Percentiles rank a stretch among this genome's conserved stretches.
These are phyloP conservation scores for Dactylonectria macrodidyma DNA, from an alignment of 2,329 filamentous ascomycete species.

Conservation along the genomic window DNA sequence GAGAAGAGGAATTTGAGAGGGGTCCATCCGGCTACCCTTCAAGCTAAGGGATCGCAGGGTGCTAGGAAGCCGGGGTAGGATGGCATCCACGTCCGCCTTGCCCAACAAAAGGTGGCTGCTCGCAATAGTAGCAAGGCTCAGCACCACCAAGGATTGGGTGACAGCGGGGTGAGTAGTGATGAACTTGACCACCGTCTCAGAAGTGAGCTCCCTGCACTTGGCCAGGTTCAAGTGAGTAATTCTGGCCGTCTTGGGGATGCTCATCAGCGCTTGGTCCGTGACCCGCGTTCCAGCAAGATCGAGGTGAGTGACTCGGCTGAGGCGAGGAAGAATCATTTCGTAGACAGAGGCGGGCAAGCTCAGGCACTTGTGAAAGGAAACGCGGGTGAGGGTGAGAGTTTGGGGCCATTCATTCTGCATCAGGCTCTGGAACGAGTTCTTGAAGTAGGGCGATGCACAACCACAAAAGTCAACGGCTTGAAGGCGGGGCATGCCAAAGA, in stretches of 20 bases:
- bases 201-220: slow-evolving; percentile 80
- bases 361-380: slow-evolving; percentile 86
- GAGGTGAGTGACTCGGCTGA: slow-evolving; percentile 79
- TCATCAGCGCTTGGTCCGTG: slow-evolving; percentile 78
- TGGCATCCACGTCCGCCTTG: slow-evolving; percentile 73
- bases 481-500: slow-evolving; percentile 75
- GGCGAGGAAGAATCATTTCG: slow-evolving; percentile 79
- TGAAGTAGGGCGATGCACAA: slow-evolving; percentile 79
- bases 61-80: slow-evolving; percentile 76
- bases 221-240: slow-evolving; percentile 85
- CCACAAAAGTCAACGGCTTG: slow-evolving; percentile 83
- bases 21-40: slow-evolving; percentile 80
- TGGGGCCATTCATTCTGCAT: slow-evolving; percentile 68
- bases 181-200: slow-evolving; percentile 78
- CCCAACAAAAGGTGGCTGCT: slow-evolving; percentile 81
- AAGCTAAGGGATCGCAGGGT: slow-evolving; percentile 82
- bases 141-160: slow-evolving; percentile 73
- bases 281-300: slow-evolving; percentile 86
- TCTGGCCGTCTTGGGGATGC: slow-evolving; percentile 78
- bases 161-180: slow-evolving; percentile 80
- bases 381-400: slow-evolving; percentile 72
- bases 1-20: slow-evolving; percentile 75
- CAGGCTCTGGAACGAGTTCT: slow-evolving; percentile 73
- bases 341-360: slow-evolving; percentile 78
- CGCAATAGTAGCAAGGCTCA: slow-evolving; percentile 81